Evolutionary conservation across 305 asterid species (phyloP), one percentile per base, ranked within the genome.

Genomic region (Rubia balearica): DNA sequence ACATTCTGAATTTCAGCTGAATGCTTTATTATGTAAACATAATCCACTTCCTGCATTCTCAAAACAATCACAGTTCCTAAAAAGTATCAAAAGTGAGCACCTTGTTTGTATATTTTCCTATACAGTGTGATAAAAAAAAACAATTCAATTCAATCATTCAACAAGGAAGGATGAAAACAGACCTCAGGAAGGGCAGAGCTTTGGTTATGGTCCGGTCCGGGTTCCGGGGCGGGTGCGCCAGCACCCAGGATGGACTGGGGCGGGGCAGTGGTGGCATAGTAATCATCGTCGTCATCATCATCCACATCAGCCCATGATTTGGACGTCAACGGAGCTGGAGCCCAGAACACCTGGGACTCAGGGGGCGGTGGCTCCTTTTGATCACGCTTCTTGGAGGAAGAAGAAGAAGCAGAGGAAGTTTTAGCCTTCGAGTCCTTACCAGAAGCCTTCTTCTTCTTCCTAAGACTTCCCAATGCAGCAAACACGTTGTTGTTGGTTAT

Each of bases 241-340:
- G 78, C 80, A n/a, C 73, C 86, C 96, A 96, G 89, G 73, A 86
- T 73, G 8, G 90, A 85, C 83, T 78, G 88, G 22, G 98, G 98
- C 36, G 97, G 97, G 67, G 96, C 97, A 38, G 91, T 86, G 62
- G 96, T 93, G 46, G 96, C 96, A 36, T 87, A 93, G 81, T 93
- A 93, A 80, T 89, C 96, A 71, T 93, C 98, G 53, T 90, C 98
- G 30, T 91, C 97, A 71, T 91, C 98, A 33, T 93, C 98, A 66
- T 89, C 98, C 73, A 89, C 96, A 85, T 91, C 98, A 2, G 98
- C 98, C 98, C 98, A 93, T 3, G 98, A 93, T 76, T 89, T 93
- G 45, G 74, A 82, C 3, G 87, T 87, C 80, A 93, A 72, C 9
- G 98, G 98, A 2, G 97, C 88, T 1, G 98, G 97, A 70, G 97